phyloP scores from a whole-genome alignment of 2,329 filamentous ascomycete genomes.

The Xylariaceae sp. region DNA sequence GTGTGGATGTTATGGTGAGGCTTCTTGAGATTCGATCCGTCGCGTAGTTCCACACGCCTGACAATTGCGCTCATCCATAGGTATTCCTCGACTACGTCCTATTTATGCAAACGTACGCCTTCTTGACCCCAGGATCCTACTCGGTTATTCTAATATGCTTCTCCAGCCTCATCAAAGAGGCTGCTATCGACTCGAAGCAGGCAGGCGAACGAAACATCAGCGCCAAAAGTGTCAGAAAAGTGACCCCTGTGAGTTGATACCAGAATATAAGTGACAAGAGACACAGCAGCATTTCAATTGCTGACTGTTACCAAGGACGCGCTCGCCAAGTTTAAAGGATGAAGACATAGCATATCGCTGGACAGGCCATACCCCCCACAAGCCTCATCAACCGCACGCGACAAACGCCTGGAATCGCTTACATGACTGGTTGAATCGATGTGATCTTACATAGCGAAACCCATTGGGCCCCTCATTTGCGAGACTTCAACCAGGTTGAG shows the following conservation, averaged over 20 bases:
- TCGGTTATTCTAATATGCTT: constrained; percentile 4
- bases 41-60: constrained; percentile 27
- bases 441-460: too few species aligned
- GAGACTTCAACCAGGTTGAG: too few species aligned
- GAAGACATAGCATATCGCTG: constrained; percentile 24
- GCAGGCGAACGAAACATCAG: constrained; percentile 69
- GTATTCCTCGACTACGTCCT: constrained; percentile 81
- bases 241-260: constrained; percentile 59
- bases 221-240: constrained; percentile 72
- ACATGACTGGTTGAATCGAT: too few species aligned
- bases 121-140: background rate
- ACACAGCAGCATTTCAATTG: background rate
- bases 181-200: constrained; percentile 70
- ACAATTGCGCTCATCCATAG: constrained; percentile 39
- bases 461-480: too few species aligned
- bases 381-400: too few species aligned
- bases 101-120: constrained; percentile 64
- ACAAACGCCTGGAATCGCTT: too few species aligned
- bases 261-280: background rate
- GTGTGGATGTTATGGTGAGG: constrained; percentile 76
- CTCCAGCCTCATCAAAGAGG: constrained; percentile 71
- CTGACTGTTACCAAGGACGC: constrained; percentile 43
- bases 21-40: constrained; percentile 18
- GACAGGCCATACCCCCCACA: too few species aligned
- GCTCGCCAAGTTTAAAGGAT: constrained; percentile 66